phyloP scores from a whole-genome alignment of 1,284 basidiomycete species.

The Fomitopsis schrenkii region DNA sequence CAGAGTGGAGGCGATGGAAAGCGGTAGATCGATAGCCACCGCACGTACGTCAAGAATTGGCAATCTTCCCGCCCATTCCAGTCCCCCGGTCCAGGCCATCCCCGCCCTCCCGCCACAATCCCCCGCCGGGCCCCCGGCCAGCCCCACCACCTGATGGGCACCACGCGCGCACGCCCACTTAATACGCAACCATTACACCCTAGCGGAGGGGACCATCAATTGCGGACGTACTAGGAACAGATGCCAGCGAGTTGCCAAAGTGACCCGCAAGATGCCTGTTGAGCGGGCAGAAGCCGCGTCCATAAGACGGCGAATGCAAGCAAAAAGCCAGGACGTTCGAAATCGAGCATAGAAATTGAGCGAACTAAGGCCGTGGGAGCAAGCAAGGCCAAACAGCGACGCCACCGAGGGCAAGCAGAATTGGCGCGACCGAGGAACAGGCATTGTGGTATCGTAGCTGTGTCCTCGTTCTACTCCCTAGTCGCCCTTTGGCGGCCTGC shows the following conservation, averaged over 20 bases:
- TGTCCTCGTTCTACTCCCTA: background rate
- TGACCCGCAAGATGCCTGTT: background rate
- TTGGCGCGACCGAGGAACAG: too few species aligned
- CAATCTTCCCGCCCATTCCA: background rate
- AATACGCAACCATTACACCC: constrained; percentile 1
- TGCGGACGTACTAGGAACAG: background rate
- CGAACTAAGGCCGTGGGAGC: background rate
- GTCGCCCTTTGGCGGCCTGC: background rate
- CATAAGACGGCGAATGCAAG: background rate
- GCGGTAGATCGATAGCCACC: constrained; percentile 7
- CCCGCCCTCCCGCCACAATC: background rate
- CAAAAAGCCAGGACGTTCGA: background rate
- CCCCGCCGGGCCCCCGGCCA: background rate
- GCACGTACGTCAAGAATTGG: constrained; percentile 4
- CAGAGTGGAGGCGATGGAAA: constrained; percentile 2
- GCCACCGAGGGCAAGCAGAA: background rate
- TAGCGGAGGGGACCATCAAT: background rate
- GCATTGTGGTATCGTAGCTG: background rate
- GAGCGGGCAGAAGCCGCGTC: background rate
- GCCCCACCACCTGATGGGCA: background rate
- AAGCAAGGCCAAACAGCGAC: background rate
- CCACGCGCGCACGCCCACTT: background rate
- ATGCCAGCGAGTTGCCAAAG: background rate
- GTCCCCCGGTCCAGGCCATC: background rate
- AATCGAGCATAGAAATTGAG: too few species aligned